Base-by-base conservation (phyloP, 2,329 filamentous ascomycete species). In the Xylaria sp. region DNA sequence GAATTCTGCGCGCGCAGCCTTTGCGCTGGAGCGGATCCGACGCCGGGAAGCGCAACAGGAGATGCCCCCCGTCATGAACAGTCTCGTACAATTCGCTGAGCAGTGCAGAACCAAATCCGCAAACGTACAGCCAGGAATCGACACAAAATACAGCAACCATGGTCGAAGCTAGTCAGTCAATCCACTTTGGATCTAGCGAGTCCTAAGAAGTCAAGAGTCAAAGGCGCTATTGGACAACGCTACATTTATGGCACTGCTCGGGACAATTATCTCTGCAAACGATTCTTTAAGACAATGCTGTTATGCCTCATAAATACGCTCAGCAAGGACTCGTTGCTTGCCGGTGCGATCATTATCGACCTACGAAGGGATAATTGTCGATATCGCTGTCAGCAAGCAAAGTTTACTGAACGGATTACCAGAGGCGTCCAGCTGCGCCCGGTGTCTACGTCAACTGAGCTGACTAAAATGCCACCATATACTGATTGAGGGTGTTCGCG, bases 51-150 rank as follows among this genome's bases (percentile, higher is more conserved):
- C 72, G 48, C 63, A 60, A 9, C 58, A 66, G 37, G 59, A 65
- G 25, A 73, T 64, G 25, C 77, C 76, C 7, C 69, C 72, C n/a
- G 61, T 78, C 37, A 78, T 78, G 77, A 72, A 62, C 52, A 71
- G 77, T 52, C 62, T 78, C 41, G 55, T 72, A 56, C 62, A 65
- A 15, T 78, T 76, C 60, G 73, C 72, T 1, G 63, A 72, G 15
- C 66, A 67, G 25, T 70, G 57, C 57, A 63, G 58, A 34, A 5
- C 37, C 34, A 54, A 58, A n/a, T 25, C 62, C 34, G 13, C 31
- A 51, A 39, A 34, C 13, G 31, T 23, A 25, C 52, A 50, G 31
- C 13, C 57, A 4, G 41, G 41, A 63, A 18, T 2, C 60, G n/a
- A 2, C 31, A 18, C 25, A 52, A 15, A 25, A 8, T 8, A 44